phyloP scores from a whole-genome alignment of 2,329 filamentous ascomycete species.

The Fusarium secorum region DNA sequence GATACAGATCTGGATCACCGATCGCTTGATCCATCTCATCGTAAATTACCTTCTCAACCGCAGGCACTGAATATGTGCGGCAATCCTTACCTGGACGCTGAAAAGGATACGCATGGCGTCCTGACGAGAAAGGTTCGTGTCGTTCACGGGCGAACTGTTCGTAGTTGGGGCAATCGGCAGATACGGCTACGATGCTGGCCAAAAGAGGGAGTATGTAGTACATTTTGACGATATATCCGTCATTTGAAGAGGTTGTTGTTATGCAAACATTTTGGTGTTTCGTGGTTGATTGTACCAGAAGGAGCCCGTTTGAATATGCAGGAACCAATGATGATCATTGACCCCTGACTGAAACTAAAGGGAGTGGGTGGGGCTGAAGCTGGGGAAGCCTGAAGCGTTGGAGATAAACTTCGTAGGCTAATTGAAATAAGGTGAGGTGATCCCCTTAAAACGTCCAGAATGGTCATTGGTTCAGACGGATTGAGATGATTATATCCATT shows the following conservation, averaged over 20 bases:
- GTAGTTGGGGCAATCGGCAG: conserved; percentile 47
- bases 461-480: neutral
- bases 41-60: conserved; percentile 77
- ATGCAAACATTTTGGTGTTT: conserved; percentile 11
- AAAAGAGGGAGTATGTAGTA: neutral
- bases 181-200: conserved; percentile 29
- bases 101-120: conserved; percentile 77
- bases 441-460: neutral
- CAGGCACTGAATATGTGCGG: conserved; percentile 79
- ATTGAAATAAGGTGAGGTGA: neutral
- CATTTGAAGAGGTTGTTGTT: conserved; percentile 5
- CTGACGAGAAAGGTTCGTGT: conserved; percentile 78
- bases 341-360: conserved; percentile 18
- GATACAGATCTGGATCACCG: conserved; percentile 76
- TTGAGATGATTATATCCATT: neutral
- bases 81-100: conserved; percentile 80
- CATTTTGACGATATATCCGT: conserved; percentile 14
- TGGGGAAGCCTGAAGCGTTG: conserved; percentile 11
- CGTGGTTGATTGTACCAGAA: neutral
- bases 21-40: conserved; percentile 72
- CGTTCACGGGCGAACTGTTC: conserved; percentile 46
- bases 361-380: neutral
- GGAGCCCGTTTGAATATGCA: neutral
- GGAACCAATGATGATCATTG: neutral
- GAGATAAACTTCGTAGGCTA: neutral